Evolutionary conservation across 2,329 filamentous ascomycete species (phyloP), one percentile per base, ranked within the genome.

Genomic region (Nemania abortiva): DNA sequence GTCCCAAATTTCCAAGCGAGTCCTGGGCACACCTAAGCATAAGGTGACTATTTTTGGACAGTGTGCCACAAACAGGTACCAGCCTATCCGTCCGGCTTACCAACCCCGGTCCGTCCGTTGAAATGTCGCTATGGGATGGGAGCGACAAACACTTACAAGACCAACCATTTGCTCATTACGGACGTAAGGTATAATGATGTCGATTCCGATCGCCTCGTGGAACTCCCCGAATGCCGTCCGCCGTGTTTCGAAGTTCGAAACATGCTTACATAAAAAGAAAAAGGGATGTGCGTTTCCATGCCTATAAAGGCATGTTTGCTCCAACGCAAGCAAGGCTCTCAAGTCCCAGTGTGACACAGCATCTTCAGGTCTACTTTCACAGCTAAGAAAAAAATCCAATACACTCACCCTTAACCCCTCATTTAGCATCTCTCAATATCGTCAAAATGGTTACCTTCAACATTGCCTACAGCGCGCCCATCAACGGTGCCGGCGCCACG

Each of bases 401-500:
- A 24, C 24, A 22, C 10, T 54, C 45, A 22, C 27, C 9, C 5
- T 59, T 5, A 1, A 54, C n/a, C 29, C 37, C 42, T 11, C 24
- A 18, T 6, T 18, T 1, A 62, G 10, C 31, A 50, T 15, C 37
- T 58, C 39, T 22, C 49, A 34, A 11, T 13, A 63, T 34, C 29
- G 24, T 29, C 60, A 77, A 72, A 57, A 82, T 82, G 80, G 77
- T 78, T 22, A 74, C 73, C 10, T 73, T 81, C 54, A 78, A 78
- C 73, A 62, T 78, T 49, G 76, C 77, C 53, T 81, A 80, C 71
- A 82, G 79, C 2, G 76, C 77, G 0, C 79, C 77, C 20, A 75
- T 82, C 73, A 82, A 82, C 73, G 77, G 79, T 1, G 42, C 70
- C 6, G 77, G 75, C n/a, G 73, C 70, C 13, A 53, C 71, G 13